Percentiles rank a stretch among this genome's conserved stretches.
These are phyloP conservation scores for Aphanomyces astaci DNA, from an alignment of 352 stramenopile genomes.

Conservation along the genomic window DNA sequence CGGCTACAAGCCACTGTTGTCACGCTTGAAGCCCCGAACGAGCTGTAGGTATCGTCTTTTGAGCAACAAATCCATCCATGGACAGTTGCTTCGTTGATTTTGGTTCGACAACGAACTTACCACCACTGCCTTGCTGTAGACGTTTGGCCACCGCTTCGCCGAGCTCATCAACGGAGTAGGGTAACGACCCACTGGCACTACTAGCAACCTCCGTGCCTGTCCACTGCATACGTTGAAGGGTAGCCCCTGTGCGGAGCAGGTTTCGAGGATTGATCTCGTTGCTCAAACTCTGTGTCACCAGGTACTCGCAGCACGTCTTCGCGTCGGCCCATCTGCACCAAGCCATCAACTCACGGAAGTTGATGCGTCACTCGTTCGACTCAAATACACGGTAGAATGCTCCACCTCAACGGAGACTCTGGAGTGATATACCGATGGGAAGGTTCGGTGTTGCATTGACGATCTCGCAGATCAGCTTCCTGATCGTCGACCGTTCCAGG, in stretches of 20 bases:
- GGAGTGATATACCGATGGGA: background rate
- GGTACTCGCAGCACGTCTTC: background rate
- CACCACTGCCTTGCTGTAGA: background rate
- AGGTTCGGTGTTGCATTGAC: background rate
- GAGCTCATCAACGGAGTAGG: background rate
- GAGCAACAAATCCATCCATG: background rate
- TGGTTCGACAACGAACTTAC: background rate
- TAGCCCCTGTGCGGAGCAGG: background rate
- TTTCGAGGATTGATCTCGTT: background rate
- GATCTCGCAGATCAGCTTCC: background rate
- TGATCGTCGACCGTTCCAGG: background rate
- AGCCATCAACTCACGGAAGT: background rate
- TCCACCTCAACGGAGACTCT: background rate
- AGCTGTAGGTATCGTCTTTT: background rate
- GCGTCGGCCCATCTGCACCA: background rate
- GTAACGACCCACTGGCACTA: background rate
- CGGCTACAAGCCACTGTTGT: background rate
- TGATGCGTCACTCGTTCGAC: background rate
- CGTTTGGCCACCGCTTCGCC: background rate
- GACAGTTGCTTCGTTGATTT: background rate
- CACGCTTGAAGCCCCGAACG: background rate
- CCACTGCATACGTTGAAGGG: too few relatives aligned
- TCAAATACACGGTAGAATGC: background rate
- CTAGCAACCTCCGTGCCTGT: background rate
- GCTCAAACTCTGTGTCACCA: background rate